A percentile compares a stretch with the other conserved stretches of the same genome.
phyloP scores from a whole-genome alignment of 768 basidiomycete genomes.

The Crassisporium funariophilum region DNA sequence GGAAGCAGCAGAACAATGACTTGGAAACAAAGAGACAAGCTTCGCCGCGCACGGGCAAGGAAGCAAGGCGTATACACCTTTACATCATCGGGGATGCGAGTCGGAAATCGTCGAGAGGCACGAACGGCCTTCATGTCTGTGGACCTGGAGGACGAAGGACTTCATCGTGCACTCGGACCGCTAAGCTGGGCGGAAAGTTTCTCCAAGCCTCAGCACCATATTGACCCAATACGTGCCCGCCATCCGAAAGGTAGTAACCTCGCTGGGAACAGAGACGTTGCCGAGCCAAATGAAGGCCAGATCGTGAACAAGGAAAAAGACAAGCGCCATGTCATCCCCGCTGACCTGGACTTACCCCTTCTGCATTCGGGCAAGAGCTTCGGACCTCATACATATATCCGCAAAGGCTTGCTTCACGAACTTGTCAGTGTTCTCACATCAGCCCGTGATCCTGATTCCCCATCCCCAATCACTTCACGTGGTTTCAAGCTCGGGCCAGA shows the following conservation, averaged over 20 bases:
- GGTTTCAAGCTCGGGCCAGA: slow-evolving; percentile 46
- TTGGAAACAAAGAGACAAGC: slow-evolving; percentile 31
- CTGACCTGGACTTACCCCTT: slow-evolving; percentile 55
- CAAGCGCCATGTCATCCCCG: slow-evolving; percentile 25
- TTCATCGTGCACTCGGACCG: slow-evolving; percentile 37
- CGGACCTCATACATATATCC: slow-evolving; percentile 51
- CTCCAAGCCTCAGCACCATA: neutral
- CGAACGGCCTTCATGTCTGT: slow-evolving; percentile 37
- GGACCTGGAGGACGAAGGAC: slow-evolving; percentile 45
- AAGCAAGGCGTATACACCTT: slow-evolving; percentile 40
- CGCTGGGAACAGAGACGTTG: neutral
- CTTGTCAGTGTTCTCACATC: slow-evolving; percentile 44
- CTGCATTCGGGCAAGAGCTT: slow-evolving; percentile 59
- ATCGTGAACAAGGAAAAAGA: slow-evolving; percentile 5
- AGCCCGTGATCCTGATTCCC: slow-evolving; percentile 23
- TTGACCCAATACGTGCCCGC: neutral
- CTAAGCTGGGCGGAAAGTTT: slow-evolving; percentile 3
- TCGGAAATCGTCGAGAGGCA: slow-evolving; percentile 40
- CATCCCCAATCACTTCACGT: slow-evolving; percentile 31
- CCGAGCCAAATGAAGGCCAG: neutral
- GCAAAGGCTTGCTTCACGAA: slow-evolving; percentile 61
- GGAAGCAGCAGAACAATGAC: slow-evolving; percentile 23
- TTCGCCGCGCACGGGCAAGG: slow-evolving; percentile 27
- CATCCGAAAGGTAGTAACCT: neutral
- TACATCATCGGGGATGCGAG: slow-evolving; percentile 34